Conservation (phyloP, 441 rosid genomes). For the Viola pubescens region DNA sequence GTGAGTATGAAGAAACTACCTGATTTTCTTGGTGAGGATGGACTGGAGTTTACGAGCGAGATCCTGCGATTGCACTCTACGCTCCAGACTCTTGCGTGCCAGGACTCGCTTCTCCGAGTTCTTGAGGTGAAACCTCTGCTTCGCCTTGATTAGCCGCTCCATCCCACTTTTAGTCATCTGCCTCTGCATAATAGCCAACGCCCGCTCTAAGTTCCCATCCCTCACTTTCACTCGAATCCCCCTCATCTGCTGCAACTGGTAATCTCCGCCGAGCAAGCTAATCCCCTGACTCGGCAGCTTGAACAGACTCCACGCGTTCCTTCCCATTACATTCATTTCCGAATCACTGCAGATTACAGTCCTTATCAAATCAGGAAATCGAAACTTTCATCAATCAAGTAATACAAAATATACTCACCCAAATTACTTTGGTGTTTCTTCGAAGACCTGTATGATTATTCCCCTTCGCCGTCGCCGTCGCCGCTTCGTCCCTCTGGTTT, state of each 20-base stretch:
- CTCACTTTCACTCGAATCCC: constrained; percentile 72
- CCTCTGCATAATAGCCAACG: constrained; percentile 55
- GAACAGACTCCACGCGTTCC: constrained; percentile 21
- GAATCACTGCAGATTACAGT: neutral
- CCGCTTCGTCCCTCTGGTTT: too few relatives aligned
- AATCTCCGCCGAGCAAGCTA: constrained; percentile 14
- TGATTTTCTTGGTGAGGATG: constrained; percentile 80
- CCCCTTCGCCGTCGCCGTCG: too few relatives aligned
- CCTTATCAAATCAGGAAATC: neutral
- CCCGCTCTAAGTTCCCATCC: constrained; percentile 58
- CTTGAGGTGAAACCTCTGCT: constrained; percentile 61
- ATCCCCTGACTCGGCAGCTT: constrained; percentile 23
- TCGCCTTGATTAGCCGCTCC: constrained; percentile 63
- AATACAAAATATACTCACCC: too few relatives aligned
- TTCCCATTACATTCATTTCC: constrained; percentile 51
- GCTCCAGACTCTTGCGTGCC: constrained; percentile 62
- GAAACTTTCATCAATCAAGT: too few relatives aligned
- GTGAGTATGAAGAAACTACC: constrained; percentile 28
- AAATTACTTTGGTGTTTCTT: too few relatives aligned
- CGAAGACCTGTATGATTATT: too few relatives aligned
- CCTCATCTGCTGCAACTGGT: constrained; percentile 48
- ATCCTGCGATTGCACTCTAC: constrained; percentile 56
- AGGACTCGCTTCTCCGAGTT: constrained; percentile 84
- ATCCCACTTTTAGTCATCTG: constrained; percentile 79
- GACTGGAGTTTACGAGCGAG: constrained; percentile 67